These are phyloP conservation scores for Coprinopsis cinerea DNA, from an alignment of 768 basidiomycete genomes.

Conservation along the genomic window DNA sequence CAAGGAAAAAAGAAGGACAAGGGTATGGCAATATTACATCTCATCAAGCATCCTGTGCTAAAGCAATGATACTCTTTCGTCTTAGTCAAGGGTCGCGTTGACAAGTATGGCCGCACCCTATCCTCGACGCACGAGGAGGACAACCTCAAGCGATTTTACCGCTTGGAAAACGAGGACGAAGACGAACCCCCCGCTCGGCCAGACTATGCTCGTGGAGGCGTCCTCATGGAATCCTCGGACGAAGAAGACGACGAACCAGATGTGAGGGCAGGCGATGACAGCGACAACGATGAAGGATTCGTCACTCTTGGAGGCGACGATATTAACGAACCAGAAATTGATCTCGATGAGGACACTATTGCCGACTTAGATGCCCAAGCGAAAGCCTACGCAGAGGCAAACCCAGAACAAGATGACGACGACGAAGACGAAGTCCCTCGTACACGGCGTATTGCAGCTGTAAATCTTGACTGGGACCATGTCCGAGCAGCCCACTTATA, in stretches of 20 bases:
- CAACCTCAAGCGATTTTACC: constrained; percentile 76
- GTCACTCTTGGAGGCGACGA: constrained; percentile 45
- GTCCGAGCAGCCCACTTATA: constrained; percentile 84
- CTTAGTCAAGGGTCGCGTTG: constrained; percentile 51
- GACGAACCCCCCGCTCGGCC: constrained; percentile 32
- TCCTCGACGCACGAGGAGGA: constrained; percentile 68
- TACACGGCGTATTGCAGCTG: constrained; percentile 77
- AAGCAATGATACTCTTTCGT: constrained; percentile 3
- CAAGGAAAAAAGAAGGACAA: constrained; percentile 37
- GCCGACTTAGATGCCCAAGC: constrained; percentile 73
- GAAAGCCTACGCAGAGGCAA: constrained; percentile 48
- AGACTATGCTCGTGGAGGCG: constrained; percentile 90
- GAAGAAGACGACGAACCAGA: constrained; percentile 48
- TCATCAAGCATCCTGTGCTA: background rate
- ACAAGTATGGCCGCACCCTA: constrained; percentile 83
- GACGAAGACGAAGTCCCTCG: constrained; percentile 31
- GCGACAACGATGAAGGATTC: constrained; percentile 43
- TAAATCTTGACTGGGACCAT: constrained; percentile 98
- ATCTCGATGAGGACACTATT: constrained; percentile 74
- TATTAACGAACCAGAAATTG: constrained; percentile 49
- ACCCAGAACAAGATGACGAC: constrained; percentile 40
- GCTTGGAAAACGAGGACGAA: constrained; percentile 43
- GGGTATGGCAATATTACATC: constrained; percentile 1
- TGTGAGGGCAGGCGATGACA: constrained; percentile 26
- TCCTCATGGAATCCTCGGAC: constrained; percentile 81